A percentile compares a stretch with the other conserved stretches of the same genome.
phyloP scores from a whole-genome alignment of 192 early-diverging fungal species.

The Podila minutissima region DNA sequence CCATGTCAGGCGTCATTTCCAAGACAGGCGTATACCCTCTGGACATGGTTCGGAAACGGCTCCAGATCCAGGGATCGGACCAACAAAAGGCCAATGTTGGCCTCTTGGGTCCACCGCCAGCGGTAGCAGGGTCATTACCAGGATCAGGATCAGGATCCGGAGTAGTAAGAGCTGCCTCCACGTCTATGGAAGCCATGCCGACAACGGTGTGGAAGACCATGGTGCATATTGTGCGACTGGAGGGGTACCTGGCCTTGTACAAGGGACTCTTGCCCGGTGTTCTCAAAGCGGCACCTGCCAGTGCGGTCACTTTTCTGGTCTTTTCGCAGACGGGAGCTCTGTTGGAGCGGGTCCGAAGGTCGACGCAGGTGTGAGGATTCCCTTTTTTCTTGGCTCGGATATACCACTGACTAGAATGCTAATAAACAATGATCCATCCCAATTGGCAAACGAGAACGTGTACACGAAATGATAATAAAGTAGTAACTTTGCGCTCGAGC shows the following conservation, averaged over 20 bases:
- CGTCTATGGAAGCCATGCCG: constrained; percentile 19
- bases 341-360: constrained; percentile 42
- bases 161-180: constrained; percentile 17
- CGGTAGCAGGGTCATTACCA: constrained; percentile 30
- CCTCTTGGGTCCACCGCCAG: neutral
- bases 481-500: too few species aligned
- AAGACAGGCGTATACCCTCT: constrained; percentile 93
- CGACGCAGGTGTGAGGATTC: neutral
- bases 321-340: constrained; percentile 73
- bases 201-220: constrained; percentile 69
- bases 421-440: too few species aligned
- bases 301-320: constrained; percentile 90
- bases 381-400: too few species aligned
- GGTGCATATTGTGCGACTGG: constrained; percentile 71
- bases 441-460: too few species aligned
- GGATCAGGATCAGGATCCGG: neutral
- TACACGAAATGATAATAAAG: too few species aligned
- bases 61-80: constrained; percentile 65
- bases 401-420: too few species aligned
- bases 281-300: constrained; percentile 86
- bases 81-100: constrained; percentile 32
- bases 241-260: constrained; percentile 88
- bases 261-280: constrained; percentile 87
- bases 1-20: constrained; percentile 78
- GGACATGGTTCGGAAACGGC: constrained; percentile 83